Evolutionary conservation across 2,329 filamentous ascomycete genomes (phyloP), one percentile per base, ranked within the genome.

Genomic region (Colletotrichum eleusines): DNA sequence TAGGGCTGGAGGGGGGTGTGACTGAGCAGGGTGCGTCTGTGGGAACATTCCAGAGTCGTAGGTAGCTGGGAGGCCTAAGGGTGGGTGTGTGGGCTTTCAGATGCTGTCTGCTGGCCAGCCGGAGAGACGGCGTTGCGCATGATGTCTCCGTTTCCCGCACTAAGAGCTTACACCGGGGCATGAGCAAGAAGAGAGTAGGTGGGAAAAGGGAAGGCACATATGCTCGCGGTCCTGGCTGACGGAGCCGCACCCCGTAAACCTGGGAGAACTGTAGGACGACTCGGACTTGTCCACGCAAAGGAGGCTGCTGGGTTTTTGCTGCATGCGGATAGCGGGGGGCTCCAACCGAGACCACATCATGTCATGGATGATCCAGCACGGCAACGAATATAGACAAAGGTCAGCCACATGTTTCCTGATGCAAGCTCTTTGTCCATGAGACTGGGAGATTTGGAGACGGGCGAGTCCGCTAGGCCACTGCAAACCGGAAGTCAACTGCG

Each of bases 351-450:
- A 69, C 69, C 46, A 40, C 20, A 53, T 68, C 69, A 61, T 60
- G 55, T 48, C 44, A 68, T 53, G 53, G 64, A 23, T 38, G 64
- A 69, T 69, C 46, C 63, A 31, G 64, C 59, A 63, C 59, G 65
- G 69, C 69, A 60, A 69, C 65, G 59, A 71, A 63, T 71, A 55
- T 46, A 54, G 65, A 71, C 58, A 63, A 63, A 63, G 46, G 31
- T 48, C 31, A 48, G 59, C 69, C 69, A 63, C 69, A 71, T 68
- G 53, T 57, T 68, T 59, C 18, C 59, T 38, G 46, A 69, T 35
- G 31, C 46, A 20, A 68, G 50, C 26, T 63, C 53, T 60, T 59
- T 54, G 44, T 51, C 14, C 44, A 44, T 51, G 63, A 71, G 51
- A 62, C 51, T 62, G 62, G 9, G 33, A 53, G 18, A 53, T 48